These are phyloP conservation scores for Nemania serpens DNA, from an alignment of 2,329 filamentous ascomycete genomes.

Conservation along the genomic window DNA sequence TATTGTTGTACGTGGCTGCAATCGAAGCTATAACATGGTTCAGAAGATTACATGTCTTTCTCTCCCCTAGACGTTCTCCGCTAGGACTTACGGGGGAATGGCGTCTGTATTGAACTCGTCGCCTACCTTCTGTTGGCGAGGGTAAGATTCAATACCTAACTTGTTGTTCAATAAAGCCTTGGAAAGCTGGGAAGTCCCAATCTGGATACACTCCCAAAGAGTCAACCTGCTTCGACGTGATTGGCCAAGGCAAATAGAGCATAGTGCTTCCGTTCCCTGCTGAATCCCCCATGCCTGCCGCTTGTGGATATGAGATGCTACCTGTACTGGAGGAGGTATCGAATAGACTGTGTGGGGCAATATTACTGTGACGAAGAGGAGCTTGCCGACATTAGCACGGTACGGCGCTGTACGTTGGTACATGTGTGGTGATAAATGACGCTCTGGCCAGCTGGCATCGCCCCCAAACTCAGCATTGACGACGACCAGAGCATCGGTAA, in stretches of 20 bases:
- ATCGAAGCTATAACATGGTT: not conserved
- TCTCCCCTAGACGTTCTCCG: not conserved
- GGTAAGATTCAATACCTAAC: too few relatives aligned
- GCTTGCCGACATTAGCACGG: slow-evolving; percentile 8
- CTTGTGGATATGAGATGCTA: slow-evolving; percentile 1
- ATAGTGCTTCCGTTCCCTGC: slow-evolving; percentile 35
- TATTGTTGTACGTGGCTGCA: not conserved
- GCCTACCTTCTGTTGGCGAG: too few relatives aligned
- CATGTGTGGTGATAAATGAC: slow-evolving; percentile 14
- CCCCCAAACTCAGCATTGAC: not conserved
- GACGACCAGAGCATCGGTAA: slow-evolving; percentile 9
- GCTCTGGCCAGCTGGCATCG: slow-evolving; percentile 15
- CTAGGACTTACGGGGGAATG: not conserved
- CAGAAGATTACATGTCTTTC: not conserved
- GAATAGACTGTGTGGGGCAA: slow-evolving; percentile 29
- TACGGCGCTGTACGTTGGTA: not conserved
- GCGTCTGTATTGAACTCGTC: not conserved
- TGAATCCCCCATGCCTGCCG: slow-evolving; percentile 20
- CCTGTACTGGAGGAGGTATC: slow-evolving; percentile 4
- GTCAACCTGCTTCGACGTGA: slow-evolving; percentile 36
- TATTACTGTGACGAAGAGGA: slow-evolving; percentile 27
- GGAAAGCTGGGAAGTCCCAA: slow-evolving; percentile 31
- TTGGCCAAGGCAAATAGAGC: slow-evolving; percentile 32
- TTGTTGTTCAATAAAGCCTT: not conserved
- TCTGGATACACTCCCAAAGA: slow-evolving; percentile 41